Conservation (phyloP, 768 basidiomycete genomes). For the Boletus rufocinnamomeus region DNA sequence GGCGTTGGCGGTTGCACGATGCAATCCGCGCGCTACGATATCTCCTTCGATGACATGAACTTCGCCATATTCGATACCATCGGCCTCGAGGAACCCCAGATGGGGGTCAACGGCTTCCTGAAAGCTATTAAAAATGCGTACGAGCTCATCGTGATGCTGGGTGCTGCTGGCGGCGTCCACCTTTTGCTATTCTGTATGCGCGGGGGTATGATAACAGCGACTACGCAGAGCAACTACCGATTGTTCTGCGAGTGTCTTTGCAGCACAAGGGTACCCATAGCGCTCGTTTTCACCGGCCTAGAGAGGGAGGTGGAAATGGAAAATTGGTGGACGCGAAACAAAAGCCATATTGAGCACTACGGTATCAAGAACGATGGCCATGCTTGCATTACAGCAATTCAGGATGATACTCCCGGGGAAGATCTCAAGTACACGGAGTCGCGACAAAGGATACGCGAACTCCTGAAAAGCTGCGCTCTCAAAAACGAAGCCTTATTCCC, state of each 20-base stretch:
- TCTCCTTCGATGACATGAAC: neutral
- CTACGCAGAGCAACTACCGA: slow-evolving; percentile 35
- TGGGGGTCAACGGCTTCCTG: neutral
- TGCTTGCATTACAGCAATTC: slow-evolving; percentile 18
- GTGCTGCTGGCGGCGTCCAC: neutral
- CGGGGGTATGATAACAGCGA: neutral
- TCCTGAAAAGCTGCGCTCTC: slow-evolving; percentile 19
- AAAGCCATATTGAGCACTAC: neutral
- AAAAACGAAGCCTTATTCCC: slow-evolving; percentile 8
- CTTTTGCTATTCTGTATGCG: neutral
- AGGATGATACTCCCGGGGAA: slow-evolving; percentile 7
- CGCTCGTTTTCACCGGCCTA: neutral
- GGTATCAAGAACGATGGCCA: neutral
- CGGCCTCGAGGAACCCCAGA: no score
- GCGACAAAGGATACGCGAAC: slow-evolving; percentile 15
- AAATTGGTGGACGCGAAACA: neutral
- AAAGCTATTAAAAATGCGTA: neutral
- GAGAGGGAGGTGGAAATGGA: neutral
- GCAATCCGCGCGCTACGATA: neutral
- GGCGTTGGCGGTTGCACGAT: neutral
- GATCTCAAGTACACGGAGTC: slow-evolving; percentile 25
- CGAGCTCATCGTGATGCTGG: neutral
- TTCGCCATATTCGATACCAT: neutral
- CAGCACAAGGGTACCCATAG: neutral
- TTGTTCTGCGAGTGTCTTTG: slow-evolving; percentile 35